Base-by-base conservation (phyloP, 2,329 filamentous ascomycete genomes). In the Fusarium humuli region DNA sequence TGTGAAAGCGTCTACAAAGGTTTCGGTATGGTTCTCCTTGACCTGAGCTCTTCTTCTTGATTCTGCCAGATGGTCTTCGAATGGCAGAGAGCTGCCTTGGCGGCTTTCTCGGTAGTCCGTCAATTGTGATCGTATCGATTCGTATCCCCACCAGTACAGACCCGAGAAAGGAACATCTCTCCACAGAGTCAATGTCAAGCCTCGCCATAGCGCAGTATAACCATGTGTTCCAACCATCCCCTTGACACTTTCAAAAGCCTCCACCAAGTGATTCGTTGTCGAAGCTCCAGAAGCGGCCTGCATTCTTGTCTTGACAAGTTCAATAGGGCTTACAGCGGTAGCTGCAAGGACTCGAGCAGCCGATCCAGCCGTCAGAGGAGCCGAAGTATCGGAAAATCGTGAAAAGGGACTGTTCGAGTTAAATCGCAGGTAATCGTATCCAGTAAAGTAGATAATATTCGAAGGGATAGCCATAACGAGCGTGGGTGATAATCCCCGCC, bases 371-470 rank as follows among this genome's bases (percentile, higher is more conserved):
- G 92, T 84, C 3, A 99, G 85, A 0, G 96, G 94, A 8, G 92
- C 90, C 73, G 93, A 94, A 11, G 88, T 86, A 71, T 95, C 92
- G 16, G 87, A 86, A 22, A 86, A 73, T 44, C 83, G 84, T 37
- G 86, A 86, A 67, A 98, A 87, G 0, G 94, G 94, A 72, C 93
- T 97, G 44, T 82, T 83, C 2, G 84, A 83, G 74, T 93, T 92
- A 70, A 87, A 92, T 37, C 96, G 90, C 62, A 99, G 80, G 92
- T 94, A 98, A 77, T 99, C 96, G 80, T 99, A 99, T 41, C 96
- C 96, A 14, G 96, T 97, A 76, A 98, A 98, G 81, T 99, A 99
- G 71, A 99, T 98, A 72, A 99, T 96, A 78, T 99, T 99, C 27
- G 91, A 94, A 0, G 96, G 96, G 8, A 99, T 88, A 0, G 94